Conservation (phyloP, 1,139 yeast genomes). For the Wickerhamiella pararugosa region DNA sequence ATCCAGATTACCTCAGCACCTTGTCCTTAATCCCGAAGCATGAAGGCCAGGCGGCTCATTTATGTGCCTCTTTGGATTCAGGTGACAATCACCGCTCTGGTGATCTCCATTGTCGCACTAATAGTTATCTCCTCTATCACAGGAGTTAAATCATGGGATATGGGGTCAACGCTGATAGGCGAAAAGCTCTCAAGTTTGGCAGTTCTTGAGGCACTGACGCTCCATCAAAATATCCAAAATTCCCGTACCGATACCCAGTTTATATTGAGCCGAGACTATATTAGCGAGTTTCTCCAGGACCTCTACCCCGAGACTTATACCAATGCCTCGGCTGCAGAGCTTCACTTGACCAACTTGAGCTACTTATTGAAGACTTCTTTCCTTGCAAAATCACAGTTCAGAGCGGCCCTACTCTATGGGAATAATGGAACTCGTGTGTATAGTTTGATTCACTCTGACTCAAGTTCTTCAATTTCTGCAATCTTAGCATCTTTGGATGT, state of each 20-base stretch:
- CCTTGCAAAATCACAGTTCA: too few relatives aligned
- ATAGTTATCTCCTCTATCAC: slow-evolving; percentile 63
- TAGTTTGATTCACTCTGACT: slow-evolving; percentile 1
- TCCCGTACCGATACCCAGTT: neutral
- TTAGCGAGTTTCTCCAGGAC: too few relatives aligned
- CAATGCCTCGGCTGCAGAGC: neutral
- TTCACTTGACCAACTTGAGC: neutral
- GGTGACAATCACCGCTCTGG: slow-evolving; percentile 61
- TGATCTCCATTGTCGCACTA: slow-evolving; percentile 63
- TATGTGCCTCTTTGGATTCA: slow-evolving; percentile 33
- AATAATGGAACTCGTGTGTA: neutral
- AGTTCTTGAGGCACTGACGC: slow-evolving; percentile 1
- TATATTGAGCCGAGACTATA: too few relatives aligned
- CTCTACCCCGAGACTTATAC: too few relatives aligned
- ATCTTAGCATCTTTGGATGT: slow-evolving; percentile 1
- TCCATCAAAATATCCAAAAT: neutral
- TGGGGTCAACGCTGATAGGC: slow-evolving; percentile 10
- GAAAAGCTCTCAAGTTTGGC: slow-evolving; percentile 8
- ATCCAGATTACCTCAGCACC: too few relatives aligned
- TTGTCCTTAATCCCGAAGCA: too few relatives aligned
- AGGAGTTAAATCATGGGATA: slow-evolving; percentile 17
- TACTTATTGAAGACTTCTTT: neutral
- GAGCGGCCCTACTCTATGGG: too few relatives aligned
- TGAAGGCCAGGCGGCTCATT: slow-evolving; percentile 7
- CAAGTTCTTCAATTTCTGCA: neutral